Evolutionary conservation across 2,329 filamentous ascomycete species (phyloP).

Genomic region (Pseudogymnoascus destructans): DNA sequence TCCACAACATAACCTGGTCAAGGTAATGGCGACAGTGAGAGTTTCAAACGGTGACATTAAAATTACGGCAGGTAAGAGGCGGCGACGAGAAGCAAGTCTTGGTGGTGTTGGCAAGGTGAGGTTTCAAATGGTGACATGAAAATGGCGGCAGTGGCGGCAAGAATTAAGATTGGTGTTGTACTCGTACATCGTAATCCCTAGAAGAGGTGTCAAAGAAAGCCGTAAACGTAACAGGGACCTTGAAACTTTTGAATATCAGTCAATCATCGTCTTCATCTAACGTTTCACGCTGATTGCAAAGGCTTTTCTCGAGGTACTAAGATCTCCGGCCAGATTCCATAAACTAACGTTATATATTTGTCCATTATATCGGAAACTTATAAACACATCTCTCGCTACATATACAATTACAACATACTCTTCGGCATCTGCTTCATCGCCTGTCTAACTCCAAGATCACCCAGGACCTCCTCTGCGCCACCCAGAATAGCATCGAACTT

Average conservation of each 20-base stretch:
- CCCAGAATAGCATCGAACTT: conserved; percentile 72
- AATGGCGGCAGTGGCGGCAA: no score
- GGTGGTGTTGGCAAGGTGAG: background rate
- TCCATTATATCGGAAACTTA: background rate
- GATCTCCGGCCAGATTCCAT: background rate
- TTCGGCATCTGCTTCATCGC: conserved; percentile 78
- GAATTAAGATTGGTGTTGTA: no score
- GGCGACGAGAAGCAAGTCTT: background rate
- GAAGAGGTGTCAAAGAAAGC: no score
- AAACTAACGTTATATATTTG: background rate
- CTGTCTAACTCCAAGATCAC: conserved; percentile 69
- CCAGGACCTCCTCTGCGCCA: conserved; percentile 71
- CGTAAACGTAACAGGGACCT: no score
- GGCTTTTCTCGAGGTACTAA: no score
- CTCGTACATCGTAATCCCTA: no score
- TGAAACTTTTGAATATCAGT: no score
- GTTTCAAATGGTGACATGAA: background rate
- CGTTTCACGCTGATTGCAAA: no score
- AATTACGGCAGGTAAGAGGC: background rate
- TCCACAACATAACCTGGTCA: background rate
- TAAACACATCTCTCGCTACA: background rate
- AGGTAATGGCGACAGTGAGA: background rate
- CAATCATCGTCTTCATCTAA: no score
- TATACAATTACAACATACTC: conserved; percentile 50
- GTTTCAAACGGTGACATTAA: background rate